Base-by-base conservation (phyloP, 139 green algal species). In the Haematococcus sp. region DNA sequence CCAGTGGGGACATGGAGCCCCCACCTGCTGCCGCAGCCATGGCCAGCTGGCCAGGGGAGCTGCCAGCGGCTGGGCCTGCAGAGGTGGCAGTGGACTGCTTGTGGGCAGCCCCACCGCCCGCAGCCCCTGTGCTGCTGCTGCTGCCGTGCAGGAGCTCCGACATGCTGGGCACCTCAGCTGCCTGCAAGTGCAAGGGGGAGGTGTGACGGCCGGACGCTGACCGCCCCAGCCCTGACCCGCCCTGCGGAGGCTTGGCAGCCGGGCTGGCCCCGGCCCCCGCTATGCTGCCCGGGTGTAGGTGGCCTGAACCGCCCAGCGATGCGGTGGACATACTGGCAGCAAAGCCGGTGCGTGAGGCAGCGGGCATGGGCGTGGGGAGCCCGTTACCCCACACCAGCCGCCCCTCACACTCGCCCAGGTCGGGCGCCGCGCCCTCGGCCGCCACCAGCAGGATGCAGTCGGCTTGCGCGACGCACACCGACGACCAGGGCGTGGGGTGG, bases 391-490 rank as follows among this genome's bases (percentile, higher is more conserved):
- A 85, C 16, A 85, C 71, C 7, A 85, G 66, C 15, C 65, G 4
- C 28, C 27, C 51, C 71, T 87, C 81, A 2, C 66, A 61, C 46
- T 69, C 51, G 1, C 73, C 76, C 32, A 87, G 69, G 31, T 60
- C 49, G 4, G 77, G 81, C 0, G 27, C 22, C 2, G 77, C 73
- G 28, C 78, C 78, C 74, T 87, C 81, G 19, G 81, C 63, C 1
- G 77, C 81, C 25, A 86, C 79, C 66, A 89, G 77, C 3, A 89
- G 71, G 43, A 89, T 79, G 56, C 76, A 84, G 68, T 89, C 80
- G 4, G 83, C 78, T 75, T 87, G 72, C 46, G 76, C 76, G 27
- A 89, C 77, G 68, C 90, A 95, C 51, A 95, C 75, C 17, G 64
- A 71, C 16, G 80, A 86, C 90, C 90, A 95, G 9, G 77, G 76